These are phyloP conservation scores for Acer negundo DNA, from an alignment of 345 rosid genomes.

Conservation along the genomic window DNA sequence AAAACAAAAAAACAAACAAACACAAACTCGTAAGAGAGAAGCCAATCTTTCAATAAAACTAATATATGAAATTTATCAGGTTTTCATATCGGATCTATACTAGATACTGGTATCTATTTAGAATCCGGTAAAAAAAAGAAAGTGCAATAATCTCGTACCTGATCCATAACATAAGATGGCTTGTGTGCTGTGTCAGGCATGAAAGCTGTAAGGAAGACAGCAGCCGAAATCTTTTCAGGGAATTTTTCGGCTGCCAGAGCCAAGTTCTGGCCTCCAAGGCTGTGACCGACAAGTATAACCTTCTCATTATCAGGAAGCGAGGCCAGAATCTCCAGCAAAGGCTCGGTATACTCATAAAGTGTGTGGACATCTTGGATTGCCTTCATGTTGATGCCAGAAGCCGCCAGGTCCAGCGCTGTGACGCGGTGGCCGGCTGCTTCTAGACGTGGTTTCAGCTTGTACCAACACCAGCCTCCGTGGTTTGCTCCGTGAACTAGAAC, in stretches of 20 bases:
- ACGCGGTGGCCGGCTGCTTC: constrained; percentile 53
- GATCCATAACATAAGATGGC: constrained; percentile 33
- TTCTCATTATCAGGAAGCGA: constrained; percentile 36
- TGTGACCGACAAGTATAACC: constrained; percentile 70
- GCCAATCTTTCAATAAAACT: background rate
- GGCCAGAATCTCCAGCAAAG: constrained; percentile 44
- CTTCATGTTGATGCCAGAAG: constrained; percentile 46
- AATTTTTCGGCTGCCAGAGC: constrained; percentile 49
- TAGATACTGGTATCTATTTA: no score
- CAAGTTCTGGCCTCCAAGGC: constrained; percentile 61
- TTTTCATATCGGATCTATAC: no score
- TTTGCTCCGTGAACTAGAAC: constrained; percentile 60
- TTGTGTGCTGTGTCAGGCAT: constrained; percentile 37
- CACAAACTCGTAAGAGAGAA: background rate
- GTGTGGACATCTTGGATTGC: constrained; percentile 45
- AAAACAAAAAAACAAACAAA: no score
- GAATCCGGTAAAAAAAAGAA: no score
- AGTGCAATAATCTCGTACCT: constrained; percentile 30
- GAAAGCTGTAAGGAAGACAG: constrained; percentile 38
- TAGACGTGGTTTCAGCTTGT: constrained; percentile 56
- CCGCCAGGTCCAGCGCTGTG: constrained; percentile 51
- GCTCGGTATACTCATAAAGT: constrained; percentile 44
- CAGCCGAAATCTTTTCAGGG: constrained; percentile 33
- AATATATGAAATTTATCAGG: no score
- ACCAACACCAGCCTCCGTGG: constrained; percentile 74